Conservation (phyloP, 2,329 filamentous ascomycete species). For the Onygenales sp. region DNA sequence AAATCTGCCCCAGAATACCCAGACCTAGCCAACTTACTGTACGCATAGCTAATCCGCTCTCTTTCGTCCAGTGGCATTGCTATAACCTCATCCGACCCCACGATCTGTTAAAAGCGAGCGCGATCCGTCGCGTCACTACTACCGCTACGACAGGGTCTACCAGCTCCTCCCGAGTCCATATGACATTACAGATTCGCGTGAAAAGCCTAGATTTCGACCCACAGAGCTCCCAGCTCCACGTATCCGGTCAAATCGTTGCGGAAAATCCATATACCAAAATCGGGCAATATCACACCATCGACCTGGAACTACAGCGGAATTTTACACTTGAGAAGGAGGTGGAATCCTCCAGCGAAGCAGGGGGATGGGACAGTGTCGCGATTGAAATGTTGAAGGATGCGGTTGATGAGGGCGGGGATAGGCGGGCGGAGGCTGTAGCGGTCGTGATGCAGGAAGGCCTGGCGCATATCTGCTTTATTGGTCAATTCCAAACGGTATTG, state of each 20-base stretch:
- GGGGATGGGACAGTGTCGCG: constrained; percentile 83
- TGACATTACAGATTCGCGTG: constrained; percentile 55
- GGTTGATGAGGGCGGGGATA: constrained; percentile 56
- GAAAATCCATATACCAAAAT: constrained; percentile 60
- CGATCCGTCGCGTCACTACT: constrained; percentile 56
- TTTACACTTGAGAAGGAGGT: constrained; percentile 79
- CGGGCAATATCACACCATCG: constrained; percentile 61
- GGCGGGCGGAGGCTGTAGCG: constrained; percentile 73
- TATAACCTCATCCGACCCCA: constrained; percentile 61
- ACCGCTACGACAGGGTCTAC: constrained; percentile 49
- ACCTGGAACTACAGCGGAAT: constrained; percentile 76
- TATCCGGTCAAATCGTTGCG: constrained; percentile 54
- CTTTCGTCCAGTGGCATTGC: constrained; percentile 53
- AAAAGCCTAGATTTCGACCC: constrained; percentile 61
- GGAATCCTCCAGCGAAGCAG: constrained; percentile 32
- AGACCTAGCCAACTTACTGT: not conserved
- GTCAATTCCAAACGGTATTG: constrained; percentile 39
- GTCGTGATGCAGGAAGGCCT: constrained; percentile 80
- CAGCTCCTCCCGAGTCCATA: constrained; percentile 53
- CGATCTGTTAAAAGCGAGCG: constrained; percentile 56
- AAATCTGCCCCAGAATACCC: not conserved
- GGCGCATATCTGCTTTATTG: constrained; percentile 43
- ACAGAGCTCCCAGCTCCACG: constrained; percentile 57
- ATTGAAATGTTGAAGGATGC: constrained; percentile 69
- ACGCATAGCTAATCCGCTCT: not conserved